Evolutionary conservation across 2,329 filamentous ascomycete species (phyloP), one percentile per base, ranked within the genome.

Genomic region (Hawksworthiomyces lignivorus): DNA sequence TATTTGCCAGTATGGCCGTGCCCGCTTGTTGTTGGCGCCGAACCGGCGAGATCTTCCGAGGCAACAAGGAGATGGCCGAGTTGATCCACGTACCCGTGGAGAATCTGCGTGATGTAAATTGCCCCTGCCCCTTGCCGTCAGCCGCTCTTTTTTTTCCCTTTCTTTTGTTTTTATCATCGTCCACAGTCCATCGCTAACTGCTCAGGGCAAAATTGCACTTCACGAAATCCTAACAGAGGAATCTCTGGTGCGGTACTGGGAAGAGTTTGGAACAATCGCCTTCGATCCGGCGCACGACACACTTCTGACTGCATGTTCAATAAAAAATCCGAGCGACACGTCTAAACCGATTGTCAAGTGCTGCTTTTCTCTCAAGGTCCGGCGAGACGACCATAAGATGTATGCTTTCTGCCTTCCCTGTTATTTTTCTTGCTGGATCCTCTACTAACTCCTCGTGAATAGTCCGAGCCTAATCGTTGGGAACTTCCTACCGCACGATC

Each of bases 51-150:
- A 97, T 98, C 36, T 97, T 95, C 59, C 75, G 92, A 50, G 92
- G 90, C 0, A 98, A 98, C 61, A 94, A 94, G 58, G 92, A 98
- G 63, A 98, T 98, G 90, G 92, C 92, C 7, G 87, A 97, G 63
- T 70, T 98, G 44, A 90, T 98, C 49, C 82, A 89, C 53, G 88
- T 96, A 22, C 87, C 88, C 1, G 89, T 96, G 53, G 90, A 96
- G 54, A 82, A 80, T 47, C 64, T 98, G 50, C 77, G 90, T 70
- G 92, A 97, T 67, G 89, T 94, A 65, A 4, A 19, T 12, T 37
- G 19, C 4, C 44, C 30, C 20, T 26, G 24, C 8, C 24, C 12
- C 8, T 8, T 8, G 24, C 8, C 36, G 26, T 22, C 14, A 8
- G n/a, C 12, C 38, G 26, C n/a, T n/a, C n/a, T n/a, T 36, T 32